phyloP scores from a whole-genome alignment of 805 yeast species.

The Ogataea henricii region DNA sequence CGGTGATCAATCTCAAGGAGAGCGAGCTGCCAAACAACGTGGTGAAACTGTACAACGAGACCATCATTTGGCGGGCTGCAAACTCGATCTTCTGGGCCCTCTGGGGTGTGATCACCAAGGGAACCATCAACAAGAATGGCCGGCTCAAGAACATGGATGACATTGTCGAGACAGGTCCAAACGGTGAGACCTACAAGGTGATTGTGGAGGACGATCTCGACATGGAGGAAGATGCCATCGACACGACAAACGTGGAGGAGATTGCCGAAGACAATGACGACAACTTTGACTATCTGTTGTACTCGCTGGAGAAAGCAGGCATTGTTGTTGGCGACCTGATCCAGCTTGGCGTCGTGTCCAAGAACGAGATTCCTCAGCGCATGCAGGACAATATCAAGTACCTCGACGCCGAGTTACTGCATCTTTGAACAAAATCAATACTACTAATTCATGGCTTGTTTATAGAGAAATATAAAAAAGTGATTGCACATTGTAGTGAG shows the following conservation, averaged over 20 bases:
- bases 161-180: constrained; percentile 52
- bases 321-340: constrained; percentile 75
- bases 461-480: not conserved
- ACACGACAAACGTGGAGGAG: constrained; percentile 24
- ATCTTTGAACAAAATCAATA: constrained; percentile 5
- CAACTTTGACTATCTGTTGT: constrained; percentile 75
- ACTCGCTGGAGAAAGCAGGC: constrained; percentile 72
- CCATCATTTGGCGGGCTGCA: constrained; percentile 76
- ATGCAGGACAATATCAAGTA: constrained; percentile 41
- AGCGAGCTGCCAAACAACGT: constrained; percentile 37
- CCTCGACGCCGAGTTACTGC: constrained; percentile 40
- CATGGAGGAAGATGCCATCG: constrained; percentile 29
- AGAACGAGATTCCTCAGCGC: constrained; percentile 32
- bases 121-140: constrained; percentile 19
- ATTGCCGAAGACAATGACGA: constrained; percentile 45
- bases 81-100: constrained; percentile 81
- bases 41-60: constrained; percentile 60
- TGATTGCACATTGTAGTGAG: not conserved
- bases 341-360: constrained; percentile 53
- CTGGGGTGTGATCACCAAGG: constrained; percentile 76
- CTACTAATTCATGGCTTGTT: not conserved
- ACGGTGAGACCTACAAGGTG: constrained; percentile 49
- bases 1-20: constrained; percentile 40
- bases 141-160: constrained; percentile 20
- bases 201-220: constrained; percentile 31